These are phyloP conservation scores for Hericium alpestre DNA, from an alignment of 768 basidiomycete species.

Conservation along the genomic window DNA sequence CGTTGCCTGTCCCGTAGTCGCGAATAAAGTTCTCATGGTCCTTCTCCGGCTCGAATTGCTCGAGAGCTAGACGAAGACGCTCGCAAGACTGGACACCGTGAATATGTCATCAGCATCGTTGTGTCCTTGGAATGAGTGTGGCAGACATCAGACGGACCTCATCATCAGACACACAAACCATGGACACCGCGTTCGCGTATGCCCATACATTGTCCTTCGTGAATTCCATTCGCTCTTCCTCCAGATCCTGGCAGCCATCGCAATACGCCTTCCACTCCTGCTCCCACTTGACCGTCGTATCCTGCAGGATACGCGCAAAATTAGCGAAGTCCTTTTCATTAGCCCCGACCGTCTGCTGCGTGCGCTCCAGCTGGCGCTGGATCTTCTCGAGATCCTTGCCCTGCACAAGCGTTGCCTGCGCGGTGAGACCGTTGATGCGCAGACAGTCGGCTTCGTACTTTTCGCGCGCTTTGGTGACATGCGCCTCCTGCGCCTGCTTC, in stretches of 20 bases:
- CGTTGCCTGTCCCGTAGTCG: conserved; percentile 78
- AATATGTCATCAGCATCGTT: background rate
- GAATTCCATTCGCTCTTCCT: conserved; percentile 90
- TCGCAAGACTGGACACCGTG: conserved; percentile 68
- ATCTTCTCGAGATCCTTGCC: conserved; percentile 92
- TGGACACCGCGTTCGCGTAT: conserved; percentile 93
- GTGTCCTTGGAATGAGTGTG: background rate
- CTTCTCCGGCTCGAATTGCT: conserved; percentile 77
- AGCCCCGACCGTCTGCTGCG: conserved; percentile 77
- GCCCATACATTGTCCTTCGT: conserved; percentile 94
- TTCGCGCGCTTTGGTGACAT: conserved; percentile 82
- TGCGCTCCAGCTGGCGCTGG: conserved; percentile 74
- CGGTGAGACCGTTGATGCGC: conserved; percentile 88
- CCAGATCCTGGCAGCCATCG: conserved; percentile 90
- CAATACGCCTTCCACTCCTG: conserved; percentile 90
- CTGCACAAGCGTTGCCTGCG: conserved; percentile 82
- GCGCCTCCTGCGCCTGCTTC: conserved; percentile 77
- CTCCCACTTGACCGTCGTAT: conserved; percentile 83
- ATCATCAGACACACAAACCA: conserved; percentile 90
- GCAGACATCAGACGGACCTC: conserved; percentile 45
- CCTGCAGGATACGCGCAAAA: conserved; percentile 68
- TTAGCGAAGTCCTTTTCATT: conserved; percentile 92
- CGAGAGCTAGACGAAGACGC: conserved; percentile 72
- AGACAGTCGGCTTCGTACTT: conserved; percentile 91
- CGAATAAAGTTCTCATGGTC: conserved; percentile 88